Base-by-base conservation (phyloP, 31 red algal genomes). In the Asparagopsis taxiformis region DNA sequence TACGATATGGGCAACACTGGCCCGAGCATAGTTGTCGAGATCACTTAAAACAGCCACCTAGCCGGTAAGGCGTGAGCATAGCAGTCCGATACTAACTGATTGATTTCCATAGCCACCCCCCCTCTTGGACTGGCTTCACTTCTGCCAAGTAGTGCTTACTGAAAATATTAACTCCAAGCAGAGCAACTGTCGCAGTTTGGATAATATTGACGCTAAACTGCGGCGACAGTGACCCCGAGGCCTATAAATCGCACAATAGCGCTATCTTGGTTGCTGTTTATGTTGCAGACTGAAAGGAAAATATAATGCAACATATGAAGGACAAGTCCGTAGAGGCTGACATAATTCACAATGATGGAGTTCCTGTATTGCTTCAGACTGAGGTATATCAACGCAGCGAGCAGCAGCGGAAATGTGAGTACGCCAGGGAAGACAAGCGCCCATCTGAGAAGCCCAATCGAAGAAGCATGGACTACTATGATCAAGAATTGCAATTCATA, bases 391-490 rank as follows among this genome's bases (percentile, higher is more conserved):
- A 80, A 41, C 6, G 75, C 30, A 10, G 62, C 61, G 1, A 46
- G 17, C 19, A 80, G 60, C 4, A 80, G 53, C 33, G 75, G 75
- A 3, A 80, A 34, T n/a, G 75, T 66, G 20, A 80, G 33, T 5
- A 68, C 54, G 26, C 75, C 75, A 0, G 75, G 75, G 22, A 80
- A 56, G 17, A 80, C 75, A 6, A 80, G 62, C 19, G 62, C 75
- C 75, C 75, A 80, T 29, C 30, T 23, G 17, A 80, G 48, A 21
- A 80, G 75, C 13, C 61, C 75, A 15, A 80, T 37, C 13, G 75
- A 66, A 23, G 75, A 65, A 21, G 62, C 37, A 50, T 80, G 75
- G 36, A 53, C 16, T 17, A 68, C 41, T 13, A 48, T 20, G 22
- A 68, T 17, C 31, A 68, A 39, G 5, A 68, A 20, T 23, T 68